These are phyloP conservation scores for Camelina neglecta DNA, from an alignment of 345 rosid genomes.

Conservation along the genomic window DNA sequence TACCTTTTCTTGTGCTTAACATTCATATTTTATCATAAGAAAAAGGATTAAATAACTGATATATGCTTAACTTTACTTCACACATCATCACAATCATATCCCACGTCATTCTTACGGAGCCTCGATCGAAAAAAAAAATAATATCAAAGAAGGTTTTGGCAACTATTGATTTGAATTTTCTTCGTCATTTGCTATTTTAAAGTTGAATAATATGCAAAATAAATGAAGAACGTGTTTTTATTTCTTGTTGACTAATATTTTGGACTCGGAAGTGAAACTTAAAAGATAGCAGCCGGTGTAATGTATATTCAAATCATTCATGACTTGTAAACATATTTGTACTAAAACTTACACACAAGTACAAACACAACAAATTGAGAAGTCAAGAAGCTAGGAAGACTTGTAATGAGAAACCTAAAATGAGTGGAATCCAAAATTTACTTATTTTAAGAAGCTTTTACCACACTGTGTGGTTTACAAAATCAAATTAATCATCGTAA, in stretches of 20 bases:
- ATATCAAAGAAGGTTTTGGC: neutral
- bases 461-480: conserved; percentile 15
- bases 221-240: conserved; percentile 20
- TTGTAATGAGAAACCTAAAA: conserved; percentile 7
- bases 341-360: neutral
- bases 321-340: conserved; percentile 11
- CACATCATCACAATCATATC: conserved; percentile 1
- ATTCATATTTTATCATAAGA: neutral
- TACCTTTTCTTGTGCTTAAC: neutral
- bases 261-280: neutral
- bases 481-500: neutral
- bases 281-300: conserved; percentile 9
- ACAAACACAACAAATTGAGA: conserved; percentile 16
- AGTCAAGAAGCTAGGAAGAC: conserved; percentile 22
- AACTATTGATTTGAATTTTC: conserved; percentile 8
- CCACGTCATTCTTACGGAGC: conserved; percentile 14
- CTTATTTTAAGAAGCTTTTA: neutral
- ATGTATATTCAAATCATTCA: neutral
- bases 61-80: neutral
- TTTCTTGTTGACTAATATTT: conserved; percentile 4
- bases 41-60: neutral
- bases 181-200: neutral
- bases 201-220: conserved; percentile 13
- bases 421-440: neutral
- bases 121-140: neutral